Base-by-base conservation (phyloP, 768 basidiomycete species). In the Phanerochaete carnosa region DNA sequence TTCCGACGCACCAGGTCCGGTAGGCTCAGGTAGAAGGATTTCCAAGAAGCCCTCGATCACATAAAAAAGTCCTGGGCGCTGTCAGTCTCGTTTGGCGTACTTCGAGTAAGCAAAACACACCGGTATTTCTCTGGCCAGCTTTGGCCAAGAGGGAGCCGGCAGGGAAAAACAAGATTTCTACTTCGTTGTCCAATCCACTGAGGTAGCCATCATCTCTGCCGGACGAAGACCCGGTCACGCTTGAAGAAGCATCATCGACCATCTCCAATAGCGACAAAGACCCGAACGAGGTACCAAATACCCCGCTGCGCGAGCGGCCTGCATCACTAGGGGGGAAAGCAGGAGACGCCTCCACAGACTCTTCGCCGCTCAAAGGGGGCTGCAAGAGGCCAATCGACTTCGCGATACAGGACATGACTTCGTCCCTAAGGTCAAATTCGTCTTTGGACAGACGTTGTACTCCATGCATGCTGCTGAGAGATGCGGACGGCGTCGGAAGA, bases 21-120 rank as follows among this genome's bases (percentile, higher is more conserved):
- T 52, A 33, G 65, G 45, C 37, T 65, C 73, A 1, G 93, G 92
- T 52, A 96, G 77, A 25, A 91, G 77, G 46, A 98, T 95, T 68
- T 99, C 97, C 35, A 99, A 76, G 73, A 97, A 94, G 0, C 97
- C 97, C 64, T 98, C 95, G 47, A 97, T 95, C 47, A 97, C 92
- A 67, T 94, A 97, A 79, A 94, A 97, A 25, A 96, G 75, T 25
- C 91, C 92, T 88, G 52, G 11, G 55, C 19, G 50, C 11, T 30
- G 23, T 58, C 8, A 54, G 33, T 29, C 25, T 22, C 19, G 7
- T 2, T 28, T 22, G 11, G 3, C 15, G n/a, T 16, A 7, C 46
- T 0, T 19, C 35, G 46, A 13, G 16, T 2, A 52, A 30, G 46
- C n/a, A 28, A 28, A 25, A 65, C 69, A 62, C 59, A 86, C 95